Evolutionary conservation across 768 basidiomycete genomes (phyloP).

Genomic region (Amanita muscaria): DNA sequence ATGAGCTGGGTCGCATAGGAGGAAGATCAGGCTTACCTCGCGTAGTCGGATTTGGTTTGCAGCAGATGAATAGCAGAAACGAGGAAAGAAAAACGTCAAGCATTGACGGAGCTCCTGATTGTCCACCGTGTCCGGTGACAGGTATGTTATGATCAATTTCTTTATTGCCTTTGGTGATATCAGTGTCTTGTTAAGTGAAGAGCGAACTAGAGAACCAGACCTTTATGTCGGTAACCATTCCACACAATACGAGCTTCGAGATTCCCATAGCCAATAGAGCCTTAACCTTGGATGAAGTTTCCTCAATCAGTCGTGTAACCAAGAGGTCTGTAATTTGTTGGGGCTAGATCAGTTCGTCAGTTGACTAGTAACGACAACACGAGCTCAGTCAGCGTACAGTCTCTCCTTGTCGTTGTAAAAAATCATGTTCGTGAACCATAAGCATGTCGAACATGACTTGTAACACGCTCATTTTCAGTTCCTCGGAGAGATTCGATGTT

Average conservation of each 20-base stretch:
- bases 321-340: constrained; percentile 38
- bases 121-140: constrained; percentile 75
- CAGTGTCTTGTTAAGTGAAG: neutral
- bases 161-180: constrained; percentile 25
- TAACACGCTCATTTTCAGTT: constrained; percentile 65
- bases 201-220: constrained; percentile 27
- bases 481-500: neutral
- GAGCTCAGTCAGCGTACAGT: constrained; percentile 23
- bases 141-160: constrained; percentile 50
- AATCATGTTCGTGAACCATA: constrained; percentile 81
- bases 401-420: constrained; percentile 45
- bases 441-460: constrained; percentile 87
- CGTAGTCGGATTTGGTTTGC: constrained; percentile 66
- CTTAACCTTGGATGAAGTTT: constrained; percentile 67
- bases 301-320: constrained; percentile 45
- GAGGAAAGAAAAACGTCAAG: constrained; percentile 91
- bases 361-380: neutral
- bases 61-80: constrained; percentile 82
- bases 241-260: constrained; percentile 81
- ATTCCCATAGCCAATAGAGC: constrained; percentile 77
- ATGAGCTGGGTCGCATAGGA: neutral
- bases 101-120: constrained; percentile 89
- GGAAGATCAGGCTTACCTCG: constrained; percentile 20
- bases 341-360: constrained; percentile 19
- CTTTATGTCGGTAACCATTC: constrained; percentile 70